Evolutionary conservation across 805 yeast species (phyloP).

Genomic region (Komagataella populi): DNA sequence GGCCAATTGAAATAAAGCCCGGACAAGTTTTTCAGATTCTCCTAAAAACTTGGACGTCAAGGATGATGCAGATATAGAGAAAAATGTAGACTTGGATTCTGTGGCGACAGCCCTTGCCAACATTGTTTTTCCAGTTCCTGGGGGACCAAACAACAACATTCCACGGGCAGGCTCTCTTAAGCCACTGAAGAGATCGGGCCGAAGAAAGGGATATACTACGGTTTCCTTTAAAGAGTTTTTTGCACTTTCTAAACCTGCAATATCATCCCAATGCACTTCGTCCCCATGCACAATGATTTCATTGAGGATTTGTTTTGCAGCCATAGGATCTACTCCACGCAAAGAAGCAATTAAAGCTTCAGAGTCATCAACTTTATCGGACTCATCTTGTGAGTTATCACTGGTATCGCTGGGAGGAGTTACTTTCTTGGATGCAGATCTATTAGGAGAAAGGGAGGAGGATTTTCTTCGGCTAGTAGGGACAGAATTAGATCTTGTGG

Average conservation of each 20-base stretch:
- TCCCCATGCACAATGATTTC: conserved; percentile 87
- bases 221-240: conserved; percentile 85
- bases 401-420: conserved; percentile 9
- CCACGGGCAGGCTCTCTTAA: conserved; percentile 91
- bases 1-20: conserved; percentile 79
- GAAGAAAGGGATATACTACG: conserved; percentile 86
- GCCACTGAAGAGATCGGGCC: conserved; percentile 89
- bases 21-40: conserved; percentile 85
- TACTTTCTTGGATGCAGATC: conserved; percentile 10
- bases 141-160: conserved; percentile 94
- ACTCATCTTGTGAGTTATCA: conserved; percentile 8
- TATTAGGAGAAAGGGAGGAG: not conserved
- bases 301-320: conserved; percentile 75
- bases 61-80: conserved; percentile 82
- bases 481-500: not conserved
- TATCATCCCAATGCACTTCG: conserved; percentile 88
- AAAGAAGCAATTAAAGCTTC: conserved; percentile 27
- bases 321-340: conserved; percentile 62
- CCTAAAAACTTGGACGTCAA: conserved; percentile 82
- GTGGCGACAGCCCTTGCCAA: conserved; percentile 93
- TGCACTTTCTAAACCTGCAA: conserved; percentile 85
- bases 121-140: conserved; percentile 99
- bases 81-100: conserved; percentile 86
- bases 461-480: not conserved
- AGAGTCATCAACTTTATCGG: conserved; percentile 11